A percentile compares a stretch with the other conserved stretches of the same genome.
Evolutionary conservation across 2,329 filamentous ascomycete genomes (phyloP).

Genomic region (Alternaria alternata): DNA sequence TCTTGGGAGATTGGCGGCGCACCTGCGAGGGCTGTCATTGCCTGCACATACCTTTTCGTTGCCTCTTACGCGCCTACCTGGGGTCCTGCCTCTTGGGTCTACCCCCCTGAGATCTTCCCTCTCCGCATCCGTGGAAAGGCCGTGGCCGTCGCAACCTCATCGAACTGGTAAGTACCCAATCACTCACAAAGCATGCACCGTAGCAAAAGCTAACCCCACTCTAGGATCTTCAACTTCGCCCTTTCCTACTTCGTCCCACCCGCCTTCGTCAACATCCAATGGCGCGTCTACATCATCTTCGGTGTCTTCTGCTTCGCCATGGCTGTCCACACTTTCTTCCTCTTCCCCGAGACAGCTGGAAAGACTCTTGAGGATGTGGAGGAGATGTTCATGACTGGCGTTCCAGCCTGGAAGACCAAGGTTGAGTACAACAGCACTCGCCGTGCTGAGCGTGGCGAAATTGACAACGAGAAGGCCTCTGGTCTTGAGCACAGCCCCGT

Average conservation of each 20-base stretch:
- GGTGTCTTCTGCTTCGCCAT: conserved; percentile 74
- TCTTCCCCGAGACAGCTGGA: conserved; percentile 73
- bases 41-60: conserved; percentile 77
- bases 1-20: conserved; percentile 52
- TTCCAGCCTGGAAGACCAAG: conserved; percentile 65
- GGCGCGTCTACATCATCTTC: conserved; percentile 77
- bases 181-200: too few relatives aligned
- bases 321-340: conserved; percentile 72
- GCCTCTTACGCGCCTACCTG: conserved; percentile 72
- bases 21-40: conserved; percentile 63
- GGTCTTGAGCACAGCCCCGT: conserved; percentile 28
- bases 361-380: conserved; percentile 81
- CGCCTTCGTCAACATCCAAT: conserved; percentile 65
- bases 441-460: conserved; percentile 33
- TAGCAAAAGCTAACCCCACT: not conserved
- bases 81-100: conserved; percentile 67
- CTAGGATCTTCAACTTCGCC: conserved; percentile 63
- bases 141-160: conserved; percentile 65
- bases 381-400: conserved; percentile 68
- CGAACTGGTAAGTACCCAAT: conserved; percentile 58
- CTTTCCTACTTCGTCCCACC: conserved; percentile 65
- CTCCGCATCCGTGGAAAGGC: conserved; percentile 70
- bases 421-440: conserved; percentile 35
- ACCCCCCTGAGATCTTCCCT: conserved; percentile 70
- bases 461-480: conserved; percentile 36